Evolutionary conservation across 495 filamentous ascomycete species (phyloP), one percentile per base, ranked within the genome.

Genomic region (Rhypophila decipiens): DNA sequence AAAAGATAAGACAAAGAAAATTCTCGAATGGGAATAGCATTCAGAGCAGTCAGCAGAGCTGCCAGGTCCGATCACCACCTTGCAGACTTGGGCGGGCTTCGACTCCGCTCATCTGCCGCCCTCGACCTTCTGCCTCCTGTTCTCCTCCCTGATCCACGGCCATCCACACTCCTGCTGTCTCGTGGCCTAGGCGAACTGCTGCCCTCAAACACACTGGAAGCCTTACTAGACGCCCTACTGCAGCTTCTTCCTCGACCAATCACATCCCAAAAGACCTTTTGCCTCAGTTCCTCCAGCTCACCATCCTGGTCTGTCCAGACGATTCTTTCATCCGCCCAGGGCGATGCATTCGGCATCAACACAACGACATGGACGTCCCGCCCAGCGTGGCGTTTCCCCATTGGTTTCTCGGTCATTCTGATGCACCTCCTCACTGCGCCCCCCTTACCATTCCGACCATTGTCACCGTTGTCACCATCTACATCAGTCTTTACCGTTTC

Each of bases 221-320:
- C n/a, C n/a, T n/a, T n/a, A n/a, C n/a, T n/a, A n/a, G n/a, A n/a
- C n/a, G n/a, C 27, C 7, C 27, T 31, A 7, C 27, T 13, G 27
- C 27, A 13, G 27, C 27, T 31, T 13, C 27, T 31, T 13, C 27
- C 43, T 27, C 23, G 7, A 33, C 12, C 45, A 17, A 56, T 45
- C 1, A 50, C 41, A 43, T 44, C 24, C 19, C 34, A 23, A 13
- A 41, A 52, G 24, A 39, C 47, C 20, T 33, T 44, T 13, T 49
- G 41, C 20, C 43, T 21, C 12, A 57, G 8, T 31, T 57, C 54
- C 0, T 12, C 34, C 4, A 57, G 5, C 23, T 15, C 38, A 0
- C 22, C 46, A 4, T 2, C 11, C 4, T 46, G 46, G 12, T 52
- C 54, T 1, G 46, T 45, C 54, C 54, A 57, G n/a, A 57, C 50